Evolutionary conservation across 1,284 basidiomycete genomes (phyloP).

Genomic region (Cerioporus squamosus): DNA sequence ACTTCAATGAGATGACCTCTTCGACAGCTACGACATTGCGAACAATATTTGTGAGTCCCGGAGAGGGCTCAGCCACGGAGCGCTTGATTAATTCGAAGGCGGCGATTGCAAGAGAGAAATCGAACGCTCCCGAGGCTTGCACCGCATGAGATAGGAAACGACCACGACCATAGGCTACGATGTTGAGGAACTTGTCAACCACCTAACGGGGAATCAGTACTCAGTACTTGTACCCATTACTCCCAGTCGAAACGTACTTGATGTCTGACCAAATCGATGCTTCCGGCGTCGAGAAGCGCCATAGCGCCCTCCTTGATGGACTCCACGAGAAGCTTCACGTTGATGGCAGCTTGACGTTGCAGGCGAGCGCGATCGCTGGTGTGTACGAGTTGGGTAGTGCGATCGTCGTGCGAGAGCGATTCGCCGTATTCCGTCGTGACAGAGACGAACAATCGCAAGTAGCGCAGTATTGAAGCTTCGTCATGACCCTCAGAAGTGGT

Average conservation of each 20-base stretch:
- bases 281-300: background rate
- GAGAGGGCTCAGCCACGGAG: background rate
- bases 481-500: background rate
- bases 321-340: slow-evolving; percentile 2
- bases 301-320: slow-evolving; percentile 7
- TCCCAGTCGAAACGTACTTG: slow-evolving; percentile 5
- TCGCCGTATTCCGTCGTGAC: slow-evolving; percentile 12
- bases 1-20: slow-evolving; percentile 18
- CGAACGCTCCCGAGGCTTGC: slow-evolving; percentile 7
- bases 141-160: slow-evolving; percentile 13
- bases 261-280: background rate
- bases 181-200: slow-evolving; percentile 6
- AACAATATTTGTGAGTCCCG: background rate
- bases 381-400: background rate
- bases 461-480: slow-evolving; percentile 1
- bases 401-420: background rate
- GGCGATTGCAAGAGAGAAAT: slow-evolving; percentile 28
- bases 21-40: slow-evolving; percentile 4
- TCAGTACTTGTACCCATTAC: background rate
- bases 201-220: slow-evolving; percentile 5
- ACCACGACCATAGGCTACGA: slow-evolving; percentile 17
- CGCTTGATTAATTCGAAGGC: slow-evolving; percentile 19
- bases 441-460: slow-evolving; percentile 14
- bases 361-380: slow-evolving; percentile 3
- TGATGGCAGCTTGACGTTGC: slow-evolving; percentile 5